Evolutionary conservation across 2,329 filamentous ascomycete species (phyloP), one percentile per base, ranked within the genome.

Genomic region (Pseudogymnoascus sp.): DNA sequence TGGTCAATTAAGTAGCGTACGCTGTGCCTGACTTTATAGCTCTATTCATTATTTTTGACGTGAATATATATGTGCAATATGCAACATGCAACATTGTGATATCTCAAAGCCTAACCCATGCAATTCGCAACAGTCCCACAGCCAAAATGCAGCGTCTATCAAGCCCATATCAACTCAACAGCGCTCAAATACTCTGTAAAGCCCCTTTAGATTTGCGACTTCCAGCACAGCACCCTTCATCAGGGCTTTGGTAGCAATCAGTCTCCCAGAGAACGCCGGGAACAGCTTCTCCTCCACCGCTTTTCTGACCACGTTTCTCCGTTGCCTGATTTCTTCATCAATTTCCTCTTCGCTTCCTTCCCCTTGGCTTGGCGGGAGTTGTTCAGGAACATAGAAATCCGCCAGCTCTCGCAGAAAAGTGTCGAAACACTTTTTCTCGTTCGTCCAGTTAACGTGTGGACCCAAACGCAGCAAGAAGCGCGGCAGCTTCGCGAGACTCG

Each of bases 171-270:
- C 12, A 14, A 60, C 18, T 83, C 74, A 97, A 73, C 94, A 97
- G 60, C 94, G 79, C 76, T 99, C 94, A 79, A 99, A 99, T 2
- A 97, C 92, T 50, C 90, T 80, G 74, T 99, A 99, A 62, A 99
- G 72, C 0, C 92, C 92, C 74, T 96, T 97, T 63, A 97, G 74
- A 75, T 95, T 91, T 1, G 94, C 93, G 57, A 96, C 85, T 74
- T 99, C 93, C 54, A 96, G 77, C 9, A 96, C 85, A 7, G 79
- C 82, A 0, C 86, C 88, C 58, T 86, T 84, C 75, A 95, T 83
- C 68, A 97, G 75, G 4, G 82, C 80, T 65, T 83, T 87, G 7
- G 94, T 97, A 18, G 90, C 92, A 61, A 97, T 85, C 54, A 99
- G 75, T 62, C 92, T 81, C 4, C 88, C 80, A 72, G 91, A 90